A percentile compares a stretch with the other conserved stretches of the same genome.
phyloP scores from a whole-genome alignment of 2,329 filamentous ascomycete species.

The Falciphora oryzae region DNA sequence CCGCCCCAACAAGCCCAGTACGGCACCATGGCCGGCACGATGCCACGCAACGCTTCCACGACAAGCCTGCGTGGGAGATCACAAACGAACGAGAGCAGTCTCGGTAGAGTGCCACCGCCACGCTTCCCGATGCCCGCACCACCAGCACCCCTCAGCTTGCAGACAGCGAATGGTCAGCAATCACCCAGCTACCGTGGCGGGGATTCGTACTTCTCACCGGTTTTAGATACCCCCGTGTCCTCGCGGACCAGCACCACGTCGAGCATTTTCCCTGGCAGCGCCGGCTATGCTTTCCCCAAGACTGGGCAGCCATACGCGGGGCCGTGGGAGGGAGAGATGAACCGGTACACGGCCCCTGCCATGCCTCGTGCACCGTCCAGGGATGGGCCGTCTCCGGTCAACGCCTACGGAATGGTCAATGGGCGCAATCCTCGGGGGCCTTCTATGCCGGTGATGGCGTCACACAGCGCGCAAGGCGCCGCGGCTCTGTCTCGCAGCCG shows the following conservation, averaged over 20 bases:
- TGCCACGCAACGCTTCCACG: conserved; percentile 65
- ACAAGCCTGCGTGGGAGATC: conserved; percentile 71
- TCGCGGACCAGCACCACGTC: conserved; percentile 71
- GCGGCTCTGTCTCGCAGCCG: conserved; percentile 68
- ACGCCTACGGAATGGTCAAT: conserved; percentile 54
- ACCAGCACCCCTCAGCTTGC: conserved; percentile 59
- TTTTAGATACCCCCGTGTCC: conserved; percentile 71
- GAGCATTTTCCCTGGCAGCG: conserved; percentile 56
- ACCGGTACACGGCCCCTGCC: conserved; percentile 82
- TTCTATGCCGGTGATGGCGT: conserved; percentile 64
- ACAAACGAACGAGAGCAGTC: conserved; percentile 65
- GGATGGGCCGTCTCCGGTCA: conserved; percentile 61
- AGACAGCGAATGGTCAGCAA: conserved; percentile 42
- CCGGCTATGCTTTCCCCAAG: conserved; percentile 64
- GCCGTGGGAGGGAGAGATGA: conserved; percentile 59
- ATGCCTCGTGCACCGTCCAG: conserved; percentile 76
- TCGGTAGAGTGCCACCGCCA: conserved; percentile 52
- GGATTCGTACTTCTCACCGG: conserved; percentile 94
- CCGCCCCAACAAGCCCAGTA: conserved; percentile 22
- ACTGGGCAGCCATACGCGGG: conserved; percentile 61
- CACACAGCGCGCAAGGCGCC: conserved; percentile 44
- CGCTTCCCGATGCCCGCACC: conserved; percentile 63
- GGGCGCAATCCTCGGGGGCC: conserved; percentile 67
- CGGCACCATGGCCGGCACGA: conserved; percentile 31
- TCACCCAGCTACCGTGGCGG: conserved; percentile 58